These are phyloP conservation scores for Phytopythium ostracodes DNA, from an alignment of 352 stramenopile species.

Conservation along the genomic window DNA sequence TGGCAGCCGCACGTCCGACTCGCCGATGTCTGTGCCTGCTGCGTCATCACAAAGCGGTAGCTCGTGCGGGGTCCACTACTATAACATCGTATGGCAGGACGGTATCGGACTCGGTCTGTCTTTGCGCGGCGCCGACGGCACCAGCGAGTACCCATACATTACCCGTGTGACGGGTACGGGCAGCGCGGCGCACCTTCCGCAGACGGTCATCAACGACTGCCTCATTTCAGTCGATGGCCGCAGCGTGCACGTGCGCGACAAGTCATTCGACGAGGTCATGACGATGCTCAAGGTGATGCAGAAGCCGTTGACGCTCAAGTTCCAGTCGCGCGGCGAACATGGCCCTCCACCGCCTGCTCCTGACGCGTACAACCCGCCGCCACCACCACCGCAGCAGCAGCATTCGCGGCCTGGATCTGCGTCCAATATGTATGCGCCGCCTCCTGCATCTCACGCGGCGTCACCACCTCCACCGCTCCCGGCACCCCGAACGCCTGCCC, in stretches of 20 bases:
- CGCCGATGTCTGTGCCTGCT: neutral
- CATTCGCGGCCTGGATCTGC: constrained; percentile 14
- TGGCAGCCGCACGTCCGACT: constrained; percentile 3
- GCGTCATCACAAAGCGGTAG: constrained; percentile 18
- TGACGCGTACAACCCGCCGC: neutral
- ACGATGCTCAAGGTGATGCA: constrained; percentile 84
- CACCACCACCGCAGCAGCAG: constrained; percentile 6
- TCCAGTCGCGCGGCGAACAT: constrained; percentile 50
- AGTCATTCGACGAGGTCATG: constrained; percentile 87
- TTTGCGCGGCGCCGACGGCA: constrained; percentile 62
- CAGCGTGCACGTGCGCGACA: constrained; percentile 75
- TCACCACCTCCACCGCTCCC: constrained; percentile 1
- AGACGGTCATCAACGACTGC: constrained; percentile 68
- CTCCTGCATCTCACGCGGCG: constrained; percentile 11
- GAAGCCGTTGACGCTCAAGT: constrained; percentile 83
- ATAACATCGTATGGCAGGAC: constrained; percentile 84
- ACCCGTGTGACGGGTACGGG: constrained; percentile 81
- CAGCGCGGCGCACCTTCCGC: constrained; percentile 73
- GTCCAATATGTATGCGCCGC: constrained; percentile 15
- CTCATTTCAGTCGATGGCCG: constrained; percentile 79
- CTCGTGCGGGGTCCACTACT: constrained; percentile 47
- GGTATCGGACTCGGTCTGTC: constrained; percentile 70
- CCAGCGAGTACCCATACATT: constrained; percentile 83
- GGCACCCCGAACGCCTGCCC: constrained; percentile 20
- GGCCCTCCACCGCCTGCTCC: constrained; percentile 1